Conservation (phyloP, 768 basidiomycete species). For the Tylopilus plumbeoviolaceoides region DNA sequence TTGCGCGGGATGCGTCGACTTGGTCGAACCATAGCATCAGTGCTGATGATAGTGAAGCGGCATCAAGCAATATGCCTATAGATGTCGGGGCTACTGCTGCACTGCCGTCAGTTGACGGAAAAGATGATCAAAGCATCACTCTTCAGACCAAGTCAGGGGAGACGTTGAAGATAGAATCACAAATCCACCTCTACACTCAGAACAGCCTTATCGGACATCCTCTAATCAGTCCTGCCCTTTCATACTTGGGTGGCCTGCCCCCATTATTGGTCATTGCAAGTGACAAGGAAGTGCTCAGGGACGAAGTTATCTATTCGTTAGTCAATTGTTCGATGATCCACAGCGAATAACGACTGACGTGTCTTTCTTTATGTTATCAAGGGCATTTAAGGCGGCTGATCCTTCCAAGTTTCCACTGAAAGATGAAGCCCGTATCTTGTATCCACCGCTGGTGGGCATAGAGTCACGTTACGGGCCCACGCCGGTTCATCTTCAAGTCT, state of each 20-base stretch:
- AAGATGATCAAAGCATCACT: conserved; percentile 41
- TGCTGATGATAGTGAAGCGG: conserved; percentile 4
- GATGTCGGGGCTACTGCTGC: conserved; percentile 48
- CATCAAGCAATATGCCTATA: conserved; percentile 34
- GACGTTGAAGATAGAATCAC: conserved; percentile 50
- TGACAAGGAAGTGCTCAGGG: conserved; percentile 87
- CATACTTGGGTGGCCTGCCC: conserved; percentile 86
- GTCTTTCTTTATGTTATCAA: conserved; percentile 23
- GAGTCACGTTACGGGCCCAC: conserved; percentile 57
- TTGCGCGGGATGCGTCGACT: conserved; percentile 3
- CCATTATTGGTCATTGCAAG: conserved; percentile 83
- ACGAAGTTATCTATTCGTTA: conserved; percentile 86
- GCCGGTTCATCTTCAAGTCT: conserved; percentile 87
- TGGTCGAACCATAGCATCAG: conserved; percentile 9
- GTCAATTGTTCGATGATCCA: conserved; percentile 24
- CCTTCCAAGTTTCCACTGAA: conserved; percentile 62
- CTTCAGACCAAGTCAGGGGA: conserved; percentile 50
- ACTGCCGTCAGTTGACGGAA: conserved; percentile 36
- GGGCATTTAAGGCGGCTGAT: conserved; percentile 88
- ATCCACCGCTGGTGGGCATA: conserved; percentile 54
- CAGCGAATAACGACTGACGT: background rate
- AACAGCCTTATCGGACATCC: conserved; percentile 79
- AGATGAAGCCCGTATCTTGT: conserved; percentile 44
- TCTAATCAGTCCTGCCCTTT: conserved; percentile 73
- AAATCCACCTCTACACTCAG: conserved; percentile 83